phyloP scores from a whole-genome alignment of 2,329 filamentous ascomycete species.

The Mycogone perniciosa region DNA sequence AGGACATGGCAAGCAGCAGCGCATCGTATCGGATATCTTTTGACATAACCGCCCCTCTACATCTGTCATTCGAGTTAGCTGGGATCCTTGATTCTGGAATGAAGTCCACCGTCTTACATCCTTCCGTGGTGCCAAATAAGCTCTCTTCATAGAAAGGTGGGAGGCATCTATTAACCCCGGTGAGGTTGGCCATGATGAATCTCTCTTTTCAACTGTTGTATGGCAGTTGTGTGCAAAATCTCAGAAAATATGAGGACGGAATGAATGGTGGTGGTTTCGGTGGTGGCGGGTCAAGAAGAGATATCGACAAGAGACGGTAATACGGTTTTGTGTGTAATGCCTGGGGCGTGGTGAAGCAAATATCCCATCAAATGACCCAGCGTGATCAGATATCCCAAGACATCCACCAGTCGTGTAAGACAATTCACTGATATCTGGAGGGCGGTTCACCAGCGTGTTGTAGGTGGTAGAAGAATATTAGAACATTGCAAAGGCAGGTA shows the following conservation, averaged over 20 bases:
- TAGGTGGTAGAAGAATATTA: slow-evolving; percentile 3
- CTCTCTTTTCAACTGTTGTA: too few species aligned
- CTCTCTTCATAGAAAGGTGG: slow-evolving; percentile 62
- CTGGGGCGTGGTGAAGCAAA: not conserved
- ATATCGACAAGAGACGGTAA: not conserved
- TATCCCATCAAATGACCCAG: slow-evolving; percentile 3
- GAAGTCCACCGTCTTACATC: slow-evolving; percentile 48
- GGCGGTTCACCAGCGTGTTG: not conserved
- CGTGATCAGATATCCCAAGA: not conserved
- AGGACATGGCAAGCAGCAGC: slow-evolving; percentile 88
- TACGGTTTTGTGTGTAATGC: not conserved
- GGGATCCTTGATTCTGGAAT: not conserved
- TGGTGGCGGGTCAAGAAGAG: slow-evolving; percentile 1
- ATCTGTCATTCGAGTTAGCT: slow-evolving; percentile 36
- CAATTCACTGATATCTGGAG: not conserved
- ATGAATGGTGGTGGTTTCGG: not conserved
- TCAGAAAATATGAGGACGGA: not conserved
- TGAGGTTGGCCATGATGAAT: slow-evolving; percentile 24
- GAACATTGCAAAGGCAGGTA: slow-evolving; percentile 5
- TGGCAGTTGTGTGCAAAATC: too few species aligned
- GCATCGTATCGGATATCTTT: slow-evolving; percentile 41
- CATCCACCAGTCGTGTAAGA: slow-evolving; percentile 2
- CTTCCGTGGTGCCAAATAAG: slow-evolving; percentile 52
- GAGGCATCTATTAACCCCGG: slow-evolving; percentile 50
- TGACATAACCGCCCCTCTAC: slow-evolving; percentile 50